These are phyloP conservation scores for Podospora appendiculata DNA, from an alignment of 495 filamentous ascomycete genomes.

Conservation along the genomic window DNA sequence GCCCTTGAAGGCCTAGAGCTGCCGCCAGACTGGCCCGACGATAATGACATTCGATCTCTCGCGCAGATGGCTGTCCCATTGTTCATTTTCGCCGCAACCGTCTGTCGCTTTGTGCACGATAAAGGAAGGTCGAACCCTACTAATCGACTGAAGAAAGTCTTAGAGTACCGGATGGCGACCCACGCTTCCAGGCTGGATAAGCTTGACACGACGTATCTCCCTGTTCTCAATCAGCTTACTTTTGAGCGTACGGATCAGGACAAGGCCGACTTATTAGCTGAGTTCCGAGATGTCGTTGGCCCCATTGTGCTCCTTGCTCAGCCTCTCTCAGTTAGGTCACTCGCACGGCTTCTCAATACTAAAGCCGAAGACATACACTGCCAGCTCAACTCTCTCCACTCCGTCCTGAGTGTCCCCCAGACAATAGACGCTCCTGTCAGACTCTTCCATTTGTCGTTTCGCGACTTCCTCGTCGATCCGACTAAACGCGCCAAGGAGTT, in stretches of 20 bases:
- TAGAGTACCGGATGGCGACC: conserved; percentile 1
- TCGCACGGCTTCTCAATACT: conserved; percentile 19
- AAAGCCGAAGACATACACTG: no score
- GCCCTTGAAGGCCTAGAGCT: conserved; percentile 5
- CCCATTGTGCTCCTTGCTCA: conserved; percentile 20
- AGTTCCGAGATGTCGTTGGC: conserved; percentile 19
- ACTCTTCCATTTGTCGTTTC: no score
- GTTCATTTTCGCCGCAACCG: no score
- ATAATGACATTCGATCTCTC: conserved; percentile 21
- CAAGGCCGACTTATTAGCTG: background rate
- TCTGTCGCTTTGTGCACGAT: no score
- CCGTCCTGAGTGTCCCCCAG: no score
- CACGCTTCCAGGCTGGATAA: conserved; percentile 15
- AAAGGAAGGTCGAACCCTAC: no score
- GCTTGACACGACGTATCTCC: conserved; percentile 20
- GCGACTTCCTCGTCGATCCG: no score
- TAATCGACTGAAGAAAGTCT: no score
- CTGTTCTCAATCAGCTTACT: no score
- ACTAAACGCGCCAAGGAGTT: no score
- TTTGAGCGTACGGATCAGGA: conserved; percentile 8
- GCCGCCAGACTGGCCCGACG: conserved; percentile 31
- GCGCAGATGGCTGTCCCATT: conserved; percentile 29
- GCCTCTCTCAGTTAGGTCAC: conserved; percentile 20
- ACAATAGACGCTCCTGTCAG: no score
- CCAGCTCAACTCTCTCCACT: no score